phyloP scores from a whole-genome alignment of 176 grass and related monocot genomes.

The Eleusine coracana region DNA sequence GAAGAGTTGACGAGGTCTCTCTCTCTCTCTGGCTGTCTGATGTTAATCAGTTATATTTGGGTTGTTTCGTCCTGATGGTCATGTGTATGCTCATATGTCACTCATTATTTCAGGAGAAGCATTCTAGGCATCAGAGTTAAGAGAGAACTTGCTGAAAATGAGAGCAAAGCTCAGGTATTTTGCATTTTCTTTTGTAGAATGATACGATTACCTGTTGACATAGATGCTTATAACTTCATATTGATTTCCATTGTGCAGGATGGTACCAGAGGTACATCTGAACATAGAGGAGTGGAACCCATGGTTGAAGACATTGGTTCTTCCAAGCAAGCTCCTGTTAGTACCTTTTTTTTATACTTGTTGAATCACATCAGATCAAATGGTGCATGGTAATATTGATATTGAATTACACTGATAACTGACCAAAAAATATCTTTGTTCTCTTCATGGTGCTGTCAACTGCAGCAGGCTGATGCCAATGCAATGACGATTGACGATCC shows the following conservation, averaged over 20 bases:
- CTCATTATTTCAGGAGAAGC: conserved; percentile 48
- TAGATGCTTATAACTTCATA: not conserved
- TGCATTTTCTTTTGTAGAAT: not conserved
- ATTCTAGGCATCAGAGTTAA: conserved; percentile 64
- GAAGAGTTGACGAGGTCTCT: conserved; percentile 55
- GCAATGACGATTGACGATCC: conserved; percentile 53
- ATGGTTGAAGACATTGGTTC: conserved; percentile 37
- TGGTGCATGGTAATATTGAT: not conserved
- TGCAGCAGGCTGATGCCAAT: conserved; percentile 39
- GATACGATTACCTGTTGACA: not conserved
- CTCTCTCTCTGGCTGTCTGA: not conserved
- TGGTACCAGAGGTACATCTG: conserved; percentile 33
- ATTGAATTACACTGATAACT: not conserved
- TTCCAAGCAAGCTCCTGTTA: conserved; percentile 46
- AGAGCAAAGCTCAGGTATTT: conserved; percentile 64
- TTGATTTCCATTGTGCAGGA: conserved; percentile 34
- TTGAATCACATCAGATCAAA: not conserved
- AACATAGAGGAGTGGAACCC: conserved; percentile 46
- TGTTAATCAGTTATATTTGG: conserved; percentile 7
- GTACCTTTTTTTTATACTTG: conserved; percentile 1
- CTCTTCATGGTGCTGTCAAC: conserved; percentile 7
- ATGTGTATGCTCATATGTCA: not conserved
- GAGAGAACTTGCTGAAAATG: conserved; percentile 69
- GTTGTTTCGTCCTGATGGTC: not conserved
- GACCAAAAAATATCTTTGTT: not conserved